These are phyloP conservation scores for Vitis amurensis DNA, from an alignment of 164 flowering plant genomes.

Conservation along the genomic window DNA sequence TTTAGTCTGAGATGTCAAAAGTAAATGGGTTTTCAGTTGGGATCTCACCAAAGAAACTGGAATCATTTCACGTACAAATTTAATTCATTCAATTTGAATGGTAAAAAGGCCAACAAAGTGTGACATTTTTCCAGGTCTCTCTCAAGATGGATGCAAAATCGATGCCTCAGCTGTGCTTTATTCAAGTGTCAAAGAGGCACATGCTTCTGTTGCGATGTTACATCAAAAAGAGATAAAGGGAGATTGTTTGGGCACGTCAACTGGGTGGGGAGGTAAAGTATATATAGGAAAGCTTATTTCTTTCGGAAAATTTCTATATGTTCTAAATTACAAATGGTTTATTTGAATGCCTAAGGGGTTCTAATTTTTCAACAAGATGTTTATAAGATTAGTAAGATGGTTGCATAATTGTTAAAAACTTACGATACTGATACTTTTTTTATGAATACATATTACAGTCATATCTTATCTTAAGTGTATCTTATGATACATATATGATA, in stretches of 20 bases:
- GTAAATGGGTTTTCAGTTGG: not conserved
- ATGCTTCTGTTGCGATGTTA: conserved; percentile 65
- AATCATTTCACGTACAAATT: not conserved
- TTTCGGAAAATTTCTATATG: not conserved
- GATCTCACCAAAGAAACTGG: not conserved
- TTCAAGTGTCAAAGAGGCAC: conserved; percentile 75
- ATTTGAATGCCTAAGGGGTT: too few species aligned
- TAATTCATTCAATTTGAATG: not conserved
- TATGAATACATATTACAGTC: too few species aligned
- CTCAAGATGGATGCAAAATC: conserved; percentile 85
- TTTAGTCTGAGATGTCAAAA: not conserved
- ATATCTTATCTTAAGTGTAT: too few species aligned
- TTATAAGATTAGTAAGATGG: too few species aligned
- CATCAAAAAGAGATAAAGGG: conserved; percentile 83
- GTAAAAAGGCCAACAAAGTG: not conserved
- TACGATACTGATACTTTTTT: too few species aligned
- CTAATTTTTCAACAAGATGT: too few species aligned
- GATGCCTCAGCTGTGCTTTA: conserved; percentile 80
- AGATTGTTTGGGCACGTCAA: conserved; percentile 91
- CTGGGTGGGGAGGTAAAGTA: conserved; percentile 90
- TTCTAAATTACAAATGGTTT: too few species aligned
- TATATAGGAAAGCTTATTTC: not conserved
- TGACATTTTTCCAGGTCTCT: conserved; percentile 55
- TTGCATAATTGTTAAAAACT: too few species aligned
- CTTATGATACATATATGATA: too few species aligned